Percentiles rank a stretch among this genome's conserved stretches.
Conservation (phyloP, 2,329 filamentous ascomycete species). For the Venturia pyrina region DNA sequence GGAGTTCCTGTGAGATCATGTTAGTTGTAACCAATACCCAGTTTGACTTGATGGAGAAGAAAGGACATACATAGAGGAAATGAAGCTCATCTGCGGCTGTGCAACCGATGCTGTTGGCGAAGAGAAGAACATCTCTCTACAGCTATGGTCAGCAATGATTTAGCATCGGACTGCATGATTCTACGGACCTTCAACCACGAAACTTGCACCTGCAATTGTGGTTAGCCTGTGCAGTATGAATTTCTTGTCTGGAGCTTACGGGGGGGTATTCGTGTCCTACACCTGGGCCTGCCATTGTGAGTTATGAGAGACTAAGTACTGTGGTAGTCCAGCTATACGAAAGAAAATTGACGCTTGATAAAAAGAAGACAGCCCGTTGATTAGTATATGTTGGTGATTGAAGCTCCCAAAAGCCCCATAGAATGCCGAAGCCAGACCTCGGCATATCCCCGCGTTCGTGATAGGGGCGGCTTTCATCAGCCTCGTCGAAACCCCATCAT, state of each 20-base stretch:
- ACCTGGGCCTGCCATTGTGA: constrained; percentile 36
- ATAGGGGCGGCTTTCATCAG: background rate
- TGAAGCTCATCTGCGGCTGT: constrained; percentile 73
- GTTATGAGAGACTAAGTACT: background rate
- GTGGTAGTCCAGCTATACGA: too few species aligned
- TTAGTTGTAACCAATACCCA: constrained; percentile 32
- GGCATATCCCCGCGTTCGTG: background rate
- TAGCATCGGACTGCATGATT: background rate
- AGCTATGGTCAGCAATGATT: constrained; percentile 27
- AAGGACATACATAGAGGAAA: constrained; percentile 66
- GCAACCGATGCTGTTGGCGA: constrained; percentile 80
- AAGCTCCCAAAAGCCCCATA: background rate
- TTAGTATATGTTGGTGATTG: background rate
- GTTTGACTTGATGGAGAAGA: background rate
- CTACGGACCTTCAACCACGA: constrained; percentile 1
- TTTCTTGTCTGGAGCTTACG: constrained; percentile 21
- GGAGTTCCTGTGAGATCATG: constrained; percentile 48
- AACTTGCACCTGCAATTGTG: background rate
- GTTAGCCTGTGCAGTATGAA: background rate
- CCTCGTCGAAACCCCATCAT: background rate
- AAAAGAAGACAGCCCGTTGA: background rate
- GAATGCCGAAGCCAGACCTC: background rate
- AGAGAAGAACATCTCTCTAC: constrained; percentile 84
- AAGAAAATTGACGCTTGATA: background rate
- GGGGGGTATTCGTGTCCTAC: constrained; percentile 71